Evolutionary conservation across 2,329 filamentous ascomycete species (phyloP).

Genomic region (Fusarium nurragi): DNA sequence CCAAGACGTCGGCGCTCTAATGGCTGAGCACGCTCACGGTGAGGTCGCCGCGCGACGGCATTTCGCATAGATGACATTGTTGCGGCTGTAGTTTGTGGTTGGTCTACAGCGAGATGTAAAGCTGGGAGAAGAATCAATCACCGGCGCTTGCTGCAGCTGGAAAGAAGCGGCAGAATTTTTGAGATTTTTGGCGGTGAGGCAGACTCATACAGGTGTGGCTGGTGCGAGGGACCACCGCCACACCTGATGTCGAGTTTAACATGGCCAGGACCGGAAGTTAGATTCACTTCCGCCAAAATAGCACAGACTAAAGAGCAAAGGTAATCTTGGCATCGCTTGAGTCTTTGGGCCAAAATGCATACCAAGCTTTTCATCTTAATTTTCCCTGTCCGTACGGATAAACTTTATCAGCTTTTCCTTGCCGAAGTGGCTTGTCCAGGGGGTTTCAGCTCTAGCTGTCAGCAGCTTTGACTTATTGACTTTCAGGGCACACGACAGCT

Average conservation of each 20-base stretch:
- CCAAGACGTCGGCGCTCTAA: slow-evolving; percentile 85
- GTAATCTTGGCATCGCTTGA: neutral
- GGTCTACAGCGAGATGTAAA: neutral
- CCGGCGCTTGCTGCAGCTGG: slow-evolving; percentile 1
- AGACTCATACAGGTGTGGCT: slow-evolving; percentile 24
- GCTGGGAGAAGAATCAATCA: slow-evolving; percentile 19
- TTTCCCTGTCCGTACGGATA: neutral
- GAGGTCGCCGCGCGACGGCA: slow-evolving; percentile 80
- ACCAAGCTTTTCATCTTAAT: slow-evolving; percentile 12
- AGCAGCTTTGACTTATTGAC: slow-evolving; percentile 1
- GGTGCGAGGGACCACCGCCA: slow-evolving; percentile 1
- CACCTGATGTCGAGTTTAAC: slow-evolving; percentile 23
- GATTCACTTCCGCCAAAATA: neutral
- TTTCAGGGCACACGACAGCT: slow-evolving; percentile 6
- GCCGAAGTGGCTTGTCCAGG: slow-evolving; percentile 12
- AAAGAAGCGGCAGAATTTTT: slow-evolving; percentile 49
- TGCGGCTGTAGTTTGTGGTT: slow-evolving; percentile 1
- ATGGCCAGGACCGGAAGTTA: slow-evolving; percentile 14
- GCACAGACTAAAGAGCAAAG: neutral
- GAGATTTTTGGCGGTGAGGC: slow-evolving; percentile 52
- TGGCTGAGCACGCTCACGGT: slow-evolving; percentile 90
- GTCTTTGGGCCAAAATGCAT: neutral
- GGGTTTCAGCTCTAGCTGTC: slow-evolving; percentile 8
- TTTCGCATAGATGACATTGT: slow-evolving; percentile 69
- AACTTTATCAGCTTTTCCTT: neutral